Evolutionary conservation across 2,329 filamentous ascomycete species (phyloP).

Genomic region (Aspergillus viridinutans): DNA sequence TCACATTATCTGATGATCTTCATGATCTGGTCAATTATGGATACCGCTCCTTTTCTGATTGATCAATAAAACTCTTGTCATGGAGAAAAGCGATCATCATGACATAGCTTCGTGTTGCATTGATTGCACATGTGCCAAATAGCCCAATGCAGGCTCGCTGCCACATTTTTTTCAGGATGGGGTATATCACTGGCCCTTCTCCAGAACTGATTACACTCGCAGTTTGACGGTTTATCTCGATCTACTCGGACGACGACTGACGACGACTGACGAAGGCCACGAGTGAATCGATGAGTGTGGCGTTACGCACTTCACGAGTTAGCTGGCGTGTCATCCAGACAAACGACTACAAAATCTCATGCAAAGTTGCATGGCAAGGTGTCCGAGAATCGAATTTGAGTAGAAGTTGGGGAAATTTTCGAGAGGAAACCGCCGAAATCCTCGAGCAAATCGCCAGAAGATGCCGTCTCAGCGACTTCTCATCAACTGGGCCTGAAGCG

Average conservation of each 20-base stretch:
- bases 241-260: not conserved
- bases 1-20: not conserved
- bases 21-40: not conserved
- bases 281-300: not conserved
- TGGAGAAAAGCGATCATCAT: not conserved
- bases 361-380: not conserved
- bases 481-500: not conserved
- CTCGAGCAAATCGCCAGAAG: not conserved
- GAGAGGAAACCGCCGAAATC: not conserved
- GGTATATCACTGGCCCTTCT: not conserved
- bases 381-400: not conserved
- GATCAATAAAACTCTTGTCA: not conserved
- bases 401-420: not conserved
- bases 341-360: not conserved
- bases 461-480: not conserved
- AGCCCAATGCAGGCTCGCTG: not conserved
- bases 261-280: not conserved
- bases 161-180: not conserved
- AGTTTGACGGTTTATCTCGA: not conserved
- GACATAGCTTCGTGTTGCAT: not conserved
- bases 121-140: not conserved
- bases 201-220: not conserved
- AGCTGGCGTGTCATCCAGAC: not conserved
- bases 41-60: not conserved
- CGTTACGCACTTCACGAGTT: not conserved